These are phyloP conservation scores for Sugiyamaella lignohabitans DNA, from an alignment of 805 yeast genomes.

Conservation along the genomic window DNA sequence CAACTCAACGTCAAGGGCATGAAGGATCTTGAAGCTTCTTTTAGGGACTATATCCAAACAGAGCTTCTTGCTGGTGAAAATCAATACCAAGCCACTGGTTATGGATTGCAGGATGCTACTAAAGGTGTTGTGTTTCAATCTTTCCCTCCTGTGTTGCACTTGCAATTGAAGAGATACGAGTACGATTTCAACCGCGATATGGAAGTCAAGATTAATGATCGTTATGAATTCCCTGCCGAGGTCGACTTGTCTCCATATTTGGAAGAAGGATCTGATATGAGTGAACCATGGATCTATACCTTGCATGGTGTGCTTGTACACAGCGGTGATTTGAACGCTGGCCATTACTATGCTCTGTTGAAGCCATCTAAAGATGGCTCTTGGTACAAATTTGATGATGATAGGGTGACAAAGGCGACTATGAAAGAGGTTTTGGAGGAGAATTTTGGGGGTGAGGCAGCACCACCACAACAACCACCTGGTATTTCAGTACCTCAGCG, in stretches of 20 bases:
- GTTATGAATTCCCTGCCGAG: constrained; percentile 78
- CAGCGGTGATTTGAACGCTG: constrained; percentile 91
- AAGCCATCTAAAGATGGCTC: constrained; percentile 62
- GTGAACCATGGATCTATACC: constrained; percentile 68
- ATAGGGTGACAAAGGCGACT: constrained; percentile 83
- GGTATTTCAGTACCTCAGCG: neutral
- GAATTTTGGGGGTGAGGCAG: constrained; percentile 76
- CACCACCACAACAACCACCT: constrained; percentile 8
- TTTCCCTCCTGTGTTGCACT: constrained; percentile 88
- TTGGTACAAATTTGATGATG: constrained; percentile 96
- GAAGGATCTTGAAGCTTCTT: constrained; percentile 64
- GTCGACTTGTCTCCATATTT: constrained; percentile 77
- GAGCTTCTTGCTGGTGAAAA: constrained; percentile 93
- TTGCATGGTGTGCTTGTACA: constrained; percentile 94
- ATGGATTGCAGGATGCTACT: constrained; percentile 90
- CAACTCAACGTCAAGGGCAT: constrained; percentile 88
- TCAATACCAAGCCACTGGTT: constrained; percentile 85
- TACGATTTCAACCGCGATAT: constrained; percentile 86
- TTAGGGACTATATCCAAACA: constrained; percentile 77
- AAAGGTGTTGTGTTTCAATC: constrained; percentile 90
- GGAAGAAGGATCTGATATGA: constrained; percentile 42
- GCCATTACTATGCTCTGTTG: constrained; percentile 93
- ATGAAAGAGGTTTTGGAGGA: constrained; percentile 81
- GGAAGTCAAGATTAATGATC: constrained; percentile 85
- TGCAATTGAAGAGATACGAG: constrained; percentile 91